Evolutionary conservation across 2,329 filamentous ascomycete species (phyloP), one percentile per base, ranked within the genome.

Genomic region (Diaporthe sp.): DNA sequence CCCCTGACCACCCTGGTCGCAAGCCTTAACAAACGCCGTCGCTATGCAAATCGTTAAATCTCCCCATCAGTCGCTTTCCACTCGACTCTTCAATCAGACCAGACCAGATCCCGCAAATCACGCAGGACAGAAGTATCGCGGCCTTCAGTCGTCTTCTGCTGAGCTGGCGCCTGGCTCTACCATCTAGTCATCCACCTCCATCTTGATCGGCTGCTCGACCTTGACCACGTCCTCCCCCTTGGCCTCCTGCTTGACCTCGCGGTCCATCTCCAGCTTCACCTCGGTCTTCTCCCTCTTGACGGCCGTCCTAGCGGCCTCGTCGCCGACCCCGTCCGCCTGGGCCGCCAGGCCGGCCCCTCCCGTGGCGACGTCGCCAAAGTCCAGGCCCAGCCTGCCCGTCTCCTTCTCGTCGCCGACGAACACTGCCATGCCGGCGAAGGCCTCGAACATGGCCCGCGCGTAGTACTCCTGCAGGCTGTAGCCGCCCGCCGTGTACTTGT

Each of bases 351-450:
- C 79, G 0, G 82, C 82, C 10, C 79, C 81, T 3, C 81, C 76
- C 3, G 78, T 80, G 2, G 82, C 83, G 28, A 85, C 82, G 64
- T 86, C 80, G 1, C 81, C 80, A 5, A 79, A 81, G 5, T 78
- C 79, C 28, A 82, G 77, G 9, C 86, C 76, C 67, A 81, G 67
- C 79, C 80, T 80, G 10, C 80, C 82, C 60, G 79, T 82, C 58
- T 86, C 84, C 83, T 90, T 90, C 80, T 97, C 96, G 60, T 98
- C 95, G 47, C 90, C 93, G 55, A 99, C 87, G 79, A 97, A 97
- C 55, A 97, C 94, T 0, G 94, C 95, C 75, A 99, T 83, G 0
- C 97, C 97, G 0, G 94, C 92, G 84, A 98, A 98, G 0, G 96
- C 95, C 81, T 98, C 96, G 76, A 95, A 94, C 81, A 99, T 86